Conservation (phyloP, 2,329 filamentous ascomycete species). For the Parascedosporium putredinis region DNA sequence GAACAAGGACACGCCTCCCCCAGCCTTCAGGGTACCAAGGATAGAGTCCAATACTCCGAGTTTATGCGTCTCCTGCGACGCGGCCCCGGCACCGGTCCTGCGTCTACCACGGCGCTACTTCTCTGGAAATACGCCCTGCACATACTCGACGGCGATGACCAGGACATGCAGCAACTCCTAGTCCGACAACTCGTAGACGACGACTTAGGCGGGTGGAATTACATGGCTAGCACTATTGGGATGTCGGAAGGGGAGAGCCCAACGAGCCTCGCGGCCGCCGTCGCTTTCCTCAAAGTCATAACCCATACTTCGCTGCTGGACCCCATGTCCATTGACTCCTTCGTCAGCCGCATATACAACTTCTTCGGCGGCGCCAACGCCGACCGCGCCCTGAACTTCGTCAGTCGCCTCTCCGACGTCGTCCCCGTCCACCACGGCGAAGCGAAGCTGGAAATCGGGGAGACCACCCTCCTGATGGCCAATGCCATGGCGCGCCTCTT, state of each 20-base stretch:
- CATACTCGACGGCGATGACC: background rate
- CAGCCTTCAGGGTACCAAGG: background rate
- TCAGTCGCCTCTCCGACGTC: background rate
- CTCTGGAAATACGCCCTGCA: background rate
- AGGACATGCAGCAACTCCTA: no score
- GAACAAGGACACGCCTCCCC: background rate
- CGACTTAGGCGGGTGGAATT: no score
- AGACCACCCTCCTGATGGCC: background rate
- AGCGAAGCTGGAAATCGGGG: background rate
- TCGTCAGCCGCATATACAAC: slow-evolving; percentile 20
- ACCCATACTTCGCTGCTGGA: slow-evolving; percentile 20
- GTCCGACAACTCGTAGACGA: no score
- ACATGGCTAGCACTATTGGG: background rate
- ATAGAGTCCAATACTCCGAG: background rate
- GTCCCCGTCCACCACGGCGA: background rate
- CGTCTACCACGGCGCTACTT: background rate
- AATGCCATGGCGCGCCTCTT: background rate
- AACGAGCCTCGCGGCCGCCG: background rate
- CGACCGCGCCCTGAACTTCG: slow-evolving; percentile 17
- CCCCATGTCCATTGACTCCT: slow-evolving; percentile 24
- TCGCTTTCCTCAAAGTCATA: slow-evolving; percentile 19
- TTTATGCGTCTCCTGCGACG: background rate
- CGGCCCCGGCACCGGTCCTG: background rate
- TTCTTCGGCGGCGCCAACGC: slow-evolving; percentile 21
- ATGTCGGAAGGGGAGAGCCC: background rate